Base-by-base conservation (phyloP, 2,329 filamentous ascomycete genomes). In the Chaetomiaceae sp. region DNA sequence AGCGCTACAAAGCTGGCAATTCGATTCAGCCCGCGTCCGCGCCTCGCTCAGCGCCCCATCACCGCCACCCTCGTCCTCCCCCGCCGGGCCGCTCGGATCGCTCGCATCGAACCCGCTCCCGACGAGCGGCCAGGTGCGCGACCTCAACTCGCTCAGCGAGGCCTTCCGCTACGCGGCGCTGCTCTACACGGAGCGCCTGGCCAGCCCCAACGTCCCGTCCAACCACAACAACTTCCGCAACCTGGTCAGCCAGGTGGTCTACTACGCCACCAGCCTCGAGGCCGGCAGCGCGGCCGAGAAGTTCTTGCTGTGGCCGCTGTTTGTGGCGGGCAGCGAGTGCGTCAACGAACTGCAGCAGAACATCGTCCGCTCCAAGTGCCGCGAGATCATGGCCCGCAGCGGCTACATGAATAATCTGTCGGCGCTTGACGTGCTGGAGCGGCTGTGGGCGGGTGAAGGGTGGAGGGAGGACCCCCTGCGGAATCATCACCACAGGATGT, bases 381-480 rank as follows among this genome's bases (percentile, higher is more conserved):
- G 83, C 36, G 88, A 91, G 60, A 91, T 96, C 55, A 89, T 91
- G 73, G 79, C 81, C 24, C 85, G 91, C 55, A 91, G 86, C 44
- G 90, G 90, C 1, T 96, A 96, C 68, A 87, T 89, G 73, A 96
- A 95, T 68, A 96, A 95, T 62, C 75, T 94, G 33, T 85, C 86
- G 6, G 88, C 86, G 7, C 74, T 96, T 20, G 86, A 93, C 58
- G 81, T 95, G 4, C 68, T 96, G 34, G 90, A 96, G 70, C 81
- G 83, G 58, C 76, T 95, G 14, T 96, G 91, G 90, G 72, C 73
- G 11, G 76, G 74, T 40, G 75, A 80, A 40, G 34, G 35, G 19
- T 65, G 61, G 55, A 59, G 66, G 48, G 67, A 68, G 35, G 64
- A 67, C 22, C 63, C 38, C 10, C 39, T 66, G 58, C 60, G 38